These are phyloP conservation scores for Polytrichum commune DNA, from an alignment of 225 moss, liverwort and hornwort species.

Conservation along the genomic window DNA sequence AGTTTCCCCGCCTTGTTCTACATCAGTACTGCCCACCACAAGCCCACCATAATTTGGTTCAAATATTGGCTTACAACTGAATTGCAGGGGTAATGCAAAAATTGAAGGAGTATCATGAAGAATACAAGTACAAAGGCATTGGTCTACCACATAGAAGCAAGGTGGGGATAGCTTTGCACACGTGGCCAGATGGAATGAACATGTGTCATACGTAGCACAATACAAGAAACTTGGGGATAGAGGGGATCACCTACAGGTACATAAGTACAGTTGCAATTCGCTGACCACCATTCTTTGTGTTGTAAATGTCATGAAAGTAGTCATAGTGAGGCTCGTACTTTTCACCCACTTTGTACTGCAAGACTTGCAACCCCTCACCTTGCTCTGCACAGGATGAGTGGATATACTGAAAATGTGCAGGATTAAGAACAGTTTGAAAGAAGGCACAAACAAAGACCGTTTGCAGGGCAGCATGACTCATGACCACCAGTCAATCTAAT, in stretches of 20 bases:
- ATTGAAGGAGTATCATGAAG: neutral
- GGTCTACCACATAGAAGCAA: too few relatives aligned
- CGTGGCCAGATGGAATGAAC: neutral
- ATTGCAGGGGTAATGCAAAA: too few relatives aligned
- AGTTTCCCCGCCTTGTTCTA: slow-evolving; percentile 93
- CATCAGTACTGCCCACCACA: slow-evolving; percentile 73
- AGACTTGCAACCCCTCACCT: slow-evolving; percentile 97
- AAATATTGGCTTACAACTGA: too few relatives aligned
- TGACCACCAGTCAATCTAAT: too few relatives aligned
- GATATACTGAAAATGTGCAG: neutral
- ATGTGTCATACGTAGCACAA: neutral
- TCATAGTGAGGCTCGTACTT: slow-evolving; percentile 97
- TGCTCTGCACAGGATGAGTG: slow-evolving; percentile 56
- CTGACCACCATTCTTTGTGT: slow-evolving; percentile 95
- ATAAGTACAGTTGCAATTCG: slow-evolving; percentile 92
- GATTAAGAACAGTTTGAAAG: too few relatives aligned
- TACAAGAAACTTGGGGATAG: neutral
- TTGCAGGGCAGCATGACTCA: too few relatives aligned
- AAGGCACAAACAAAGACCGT: too few relatives aligned
- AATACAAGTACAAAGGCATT: neutral
- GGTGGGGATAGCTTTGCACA: too few relatives aligned
- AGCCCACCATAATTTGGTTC: neutral
- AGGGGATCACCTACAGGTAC: slow-evolving; percentile 74
- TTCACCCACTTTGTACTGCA: slow-evolving; percentile 93
- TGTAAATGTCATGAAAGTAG: slow-evolving; percentile 93